phyloP scores from a whole-genome alignment of 1,139 yeast genomes.

The Kodamaea fungicola region DNA sequence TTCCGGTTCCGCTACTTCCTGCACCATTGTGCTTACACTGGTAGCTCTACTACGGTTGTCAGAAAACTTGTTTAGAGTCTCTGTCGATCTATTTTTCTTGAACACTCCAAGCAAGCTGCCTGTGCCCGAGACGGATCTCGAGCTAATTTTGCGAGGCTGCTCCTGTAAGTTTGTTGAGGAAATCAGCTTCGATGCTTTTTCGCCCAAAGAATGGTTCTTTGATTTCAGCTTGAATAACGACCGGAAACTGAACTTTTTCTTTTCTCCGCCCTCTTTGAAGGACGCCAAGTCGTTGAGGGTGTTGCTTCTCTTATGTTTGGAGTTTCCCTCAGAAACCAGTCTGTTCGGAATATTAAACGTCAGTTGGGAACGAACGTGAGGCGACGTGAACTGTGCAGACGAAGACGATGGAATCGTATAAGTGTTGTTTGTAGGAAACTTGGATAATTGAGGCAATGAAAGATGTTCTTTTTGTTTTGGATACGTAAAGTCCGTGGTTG shows the following conservation, averaged over 20 bases:
- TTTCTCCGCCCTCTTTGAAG: slow-evolving; percentile 11
- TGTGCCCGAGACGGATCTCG: slow-evolving; percentile 6
- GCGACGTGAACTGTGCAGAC: slow-evolving; percentile 10
- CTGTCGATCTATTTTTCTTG: slow-evolving; percentile 21
- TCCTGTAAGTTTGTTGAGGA: slow-evolving; percentile 27
- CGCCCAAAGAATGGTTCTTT: slow-evolving; percentile 24
- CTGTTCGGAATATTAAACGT: slow-evolving; percentile 19
- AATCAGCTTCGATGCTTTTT: slow-evolving; percentile 21
- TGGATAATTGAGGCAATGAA: no score
- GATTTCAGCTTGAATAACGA: slow-evolving; percentile 37
- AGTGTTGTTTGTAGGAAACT: no score
- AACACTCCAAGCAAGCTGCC: slow-evolving; percentile 19
- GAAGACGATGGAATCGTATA: no score
- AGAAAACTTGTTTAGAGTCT: slow-evolving; percentile 13
- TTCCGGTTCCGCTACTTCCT: background rate
- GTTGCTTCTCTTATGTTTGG: slow-evolving; percentile 24
- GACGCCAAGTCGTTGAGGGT: slow-evolving; percentile 22
- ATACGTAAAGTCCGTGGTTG: no score
- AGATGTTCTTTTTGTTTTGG: no score
- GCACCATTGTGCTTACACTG: background rate
- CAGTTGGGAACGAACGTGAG: slow-evolving; percentile 30
- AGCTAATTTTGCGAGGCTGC: slow-evolving; percentile 1
- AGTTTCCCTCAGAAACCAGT: slow-evolving; percentile 3
- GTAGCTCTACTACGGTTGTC: background rate
- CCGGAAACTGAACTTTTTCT: slow-evolving; percentile 40